A percentile compares a stretch with the other conserved stretches of the same genome.
Conservation (phyloP, 495 filamentous ascomycete genomes). For the Tuber borchii region DNA sequence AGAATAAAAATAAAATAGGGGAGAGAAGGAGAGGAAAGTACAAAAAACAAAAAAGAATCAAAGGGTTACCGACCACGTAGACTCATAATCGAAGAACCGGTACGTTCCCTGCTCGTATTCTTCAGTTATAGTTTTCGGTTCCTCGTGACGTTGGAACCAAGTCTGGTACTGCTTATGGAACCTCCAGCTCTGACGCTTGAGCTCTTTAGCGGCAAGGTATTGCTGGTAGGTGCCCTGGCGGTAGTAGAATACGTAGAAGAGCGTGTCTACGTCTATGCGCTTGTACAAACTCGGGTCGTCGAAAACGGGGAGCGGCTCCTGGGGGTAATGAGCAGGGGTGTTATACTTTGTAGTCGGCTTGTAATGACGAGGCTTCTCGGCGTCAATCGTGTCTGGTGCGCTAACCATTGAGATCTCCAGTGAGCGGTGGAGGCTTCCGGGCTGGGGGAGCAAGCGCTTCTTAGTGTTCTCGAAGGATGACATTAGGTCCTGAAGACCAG, state of each 20-base stretch:
- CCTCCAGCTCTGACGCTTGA: slow-evolving; percentile 95
- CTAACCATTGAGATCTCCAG: slow-evolving; percentile 63
- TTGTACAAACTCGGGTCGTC: slow-evolving; percentile 82
- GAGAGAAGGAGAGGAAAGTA: slow-evolving; percentile 5
- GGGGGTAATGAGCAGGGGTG: slow-evolving; percentile 79
- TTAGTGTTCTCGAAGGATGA: slow-evolving; percentile 84
- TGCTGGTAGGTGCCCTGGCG: slow-evolving; percentile 93
- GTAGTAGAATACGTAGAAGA: slow-evolving; percentile 99
- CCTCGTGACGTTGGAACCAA: slow-evolving; percentile 97
- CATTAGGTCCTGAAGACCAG: slow-evolving; percentile 79
- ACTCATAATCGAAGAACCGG: slow-evolving; percentile 98
- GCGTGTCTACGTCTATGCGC: slow-evolving; percentile 83
- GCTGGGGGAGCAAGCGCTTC: slow-evolving; percentile 53
- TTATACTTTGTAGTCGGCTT: slow-evolving; percentile 71
- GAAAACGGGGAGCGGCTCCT: slow-evolving; percentile 81
- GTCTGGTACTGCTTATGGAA: slow-evolving; percentile 99
- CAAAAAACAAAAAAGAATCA: slow-evolving; percentile 17
- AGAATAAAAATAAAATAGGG: slow-evolving; percentile 7
- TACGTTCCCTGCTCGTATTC: slow-evolving; percentile 98
- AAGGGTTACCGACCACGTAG: slow-evolving; percentile 72
- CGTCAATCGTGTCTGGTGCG: slow-evolving; percentile 68
- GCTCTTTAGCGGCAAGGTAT: slow-evolving; percentile 87
- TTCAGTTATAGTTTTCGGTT: slow-evolving; percentile 96
- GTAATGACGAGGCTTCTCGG: slow-evolving; percentile 75
- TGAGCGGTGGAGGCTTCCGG: slow-evolving; percentile 63